Evolutionary conservation across 495 filamentous ascomycete genomes (phyloP).

Genomic region (Cercophora samala): DNA sequence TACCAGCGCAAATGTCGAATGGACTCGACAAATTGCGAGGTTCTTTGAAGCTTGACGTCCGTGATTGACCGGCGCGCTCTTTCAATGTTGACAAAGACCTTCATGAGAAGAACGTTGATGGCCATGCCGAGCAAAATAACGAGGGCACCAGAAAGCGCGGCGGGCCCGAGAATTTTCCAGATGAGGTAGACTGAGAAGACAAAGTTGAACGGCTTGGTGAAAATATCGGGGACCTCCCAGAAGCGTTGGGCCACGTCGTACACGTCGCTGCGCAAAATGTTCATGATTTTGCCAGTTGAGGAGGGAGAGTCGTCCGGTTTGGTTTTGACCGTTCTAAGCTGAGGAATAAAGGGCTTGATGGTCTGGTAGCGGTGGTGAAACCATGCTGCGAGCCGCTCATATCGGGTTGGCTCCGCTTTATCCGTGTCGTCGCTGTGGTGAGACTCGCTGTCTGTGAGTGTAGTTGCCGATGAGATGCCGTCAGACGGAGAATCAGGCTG

Average conservation of each 20-base stretch:
- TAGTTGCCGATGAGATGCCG: conserved; percentile 23
- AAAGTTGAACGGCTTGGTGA: conserved; percentile 66
- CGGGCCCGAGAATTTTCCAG: conserved; percentile 71
- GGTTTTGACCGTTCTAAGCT: neutral
- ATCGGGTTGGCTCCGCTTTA: conserved; percentile 15
- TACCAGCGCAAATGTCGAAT: conserved; percentile 87
- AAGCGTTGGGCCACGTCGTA: conserved; percentile 80
- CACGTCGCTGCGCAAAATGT: conserved; percentile 71
- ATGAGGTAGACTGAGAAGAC: conserved; percentile 65
- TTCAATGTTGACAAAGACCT: conserved; percentile 60
- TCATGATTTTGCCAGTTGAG: conserved; percentile 80
- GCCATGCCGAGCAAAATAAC: conserved; percentile 62
- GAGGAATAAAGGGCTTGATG: neutral
- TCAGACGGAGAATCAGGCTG: conserved; percentile 19
- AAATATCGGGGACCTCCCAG: conserved; percentile 70
- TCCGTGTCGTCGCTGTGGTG: conserved; percentile 23
- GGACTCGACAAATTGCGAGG: conserved; percentile 75
- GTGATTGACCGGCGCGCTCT: conserved; percentile 61
- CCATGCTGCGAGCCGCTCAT: conserved; percentile 16
- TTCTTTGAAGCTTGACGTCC: conserved; percentile 68
- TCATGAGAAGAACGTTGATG: conserved; percentile 61
- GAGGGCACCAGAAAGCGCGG: conserved; percentile 69
- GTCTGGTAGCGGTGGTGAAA: conserved; percentile 14
- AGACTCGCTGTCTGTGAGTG: conserved; percentile 32
- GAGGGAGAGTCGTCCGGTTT: conserved; percentile 49